Conservation (phyloP, 352 stramenopile species). For the Phytophthora lateralis region DNA sequence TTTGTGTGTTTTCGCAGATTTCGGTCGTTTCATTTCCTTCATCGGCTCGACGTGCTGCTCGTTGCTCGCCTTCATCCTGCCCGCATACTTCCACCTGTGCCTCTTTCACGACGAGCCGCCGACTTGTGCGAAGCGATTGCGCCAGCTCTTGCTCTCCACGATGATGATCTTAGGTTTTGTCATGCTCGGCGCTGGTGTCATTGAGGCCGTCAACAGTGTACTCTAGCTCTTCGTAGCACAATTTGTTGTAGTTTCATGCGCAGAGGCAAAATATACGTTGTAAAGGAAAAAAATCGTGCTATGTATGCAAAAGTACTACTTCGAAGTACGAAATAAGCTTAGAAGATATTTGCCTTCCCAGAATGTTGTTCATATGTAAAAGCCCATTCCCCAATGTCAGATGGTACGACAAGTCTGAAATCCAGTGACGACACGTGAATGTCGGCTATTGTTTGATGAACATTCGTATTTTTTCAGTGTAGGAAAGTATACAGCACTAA, state of each 20-base stretch:
- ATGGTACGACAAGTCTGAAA: no score
- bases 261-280: background rate
- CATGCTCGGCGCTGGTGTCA: constrained; percentile 44
- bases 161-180: constrained; percentile 45
- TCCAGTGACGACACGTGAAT: no score
- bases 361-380: no score
- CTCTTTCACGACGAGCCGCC: constrained; percentile 55
- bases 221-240: constrained; percentile 18
- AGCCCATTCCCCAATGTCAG: no score
- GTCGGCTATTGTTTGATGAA: no score
- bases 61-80: constrained; percentile 90
- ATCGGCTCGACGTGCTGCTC: constrained; percentile 92
- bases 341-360: no score
- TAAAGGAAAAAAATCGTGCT: background rate
- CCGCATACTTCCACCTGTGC: constrained; percentile 82
- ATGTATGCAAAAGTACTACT: background rate
- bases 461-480: no score
- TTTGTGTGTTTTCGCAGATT: constrained; percentile 54
- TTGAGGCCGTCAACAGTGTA: constrained; percentile 37
- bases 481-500: no score
- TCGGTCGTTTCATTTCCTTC: constrained; percentile 92
- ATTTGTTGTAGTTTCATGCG: background rate
- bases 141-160: constrained; percentile 37
- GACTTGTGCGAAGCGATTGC: constrained; percentile 24
- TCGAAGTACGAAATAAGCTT: no score